Evolutionary conservation across 2,329 filamentous ascomycete genomes (phyloP), one percentile per base, ranked within the genome.

Genomic region (Cytospora paraplurivora): DNA sequence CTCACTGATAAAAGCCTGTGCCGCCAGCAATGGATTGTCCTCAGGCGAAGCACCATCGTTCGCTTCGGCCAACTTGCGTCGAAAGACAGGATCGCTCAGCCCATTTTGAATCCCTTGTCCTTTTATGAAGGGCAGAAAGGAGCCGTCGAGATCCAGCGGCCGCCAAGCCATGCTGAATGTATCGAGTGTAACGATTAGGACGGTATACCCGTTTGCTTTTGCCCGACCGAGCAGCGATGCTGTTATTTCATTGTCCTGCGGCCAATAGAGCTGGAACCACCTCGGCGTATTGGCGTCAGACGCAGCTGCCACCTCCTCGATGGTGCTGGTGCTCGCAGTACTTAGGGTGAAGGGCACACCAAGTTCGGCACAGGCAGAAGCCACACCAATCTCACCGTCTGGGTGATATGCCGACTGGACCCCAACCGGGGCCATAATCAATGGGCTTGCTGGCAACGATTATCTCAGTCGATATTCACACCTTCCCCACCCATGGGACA

Each of bases 261-360:
- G 89, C 87, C 88, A 92, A 76, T 93, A 93, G 0, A 93, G 81
- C 71, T 93, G 90, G 72, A 83, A 93, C 88, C 88, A 93, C 12
- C 88, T 78, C 37, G 82, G 78, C 0, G 85, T 84, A 6, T 82
- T 44, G 33, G 59, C 33, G 0, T 82, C 82, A 57, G 82, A 85
- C 0, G 85, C 85, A 8, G 77, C 70, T 0, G 86, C 87, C 0
- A 91, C 82, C 56, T 91, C 84, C 71, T 91, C 88, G 63, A 92
- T 88, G 0, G 82, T 82, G 37, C 82, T 79, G 2, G 82, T 78
- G 3, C 85, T 82, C 1, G 89, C 88, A 1, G 89, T 91, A 65
- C 83, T 88, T 56, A 91, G 77, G 59, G 86, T 86, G 73, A 87
- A 91, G 0, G 90, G 89, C 0, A 92, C 79, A 1, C 81, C 78